These are phyloP conservation scores for Umbilicus rupestris DNA, from an alignment of 164 flowering plant genomes.

Conservation along the genomic window DNA sequence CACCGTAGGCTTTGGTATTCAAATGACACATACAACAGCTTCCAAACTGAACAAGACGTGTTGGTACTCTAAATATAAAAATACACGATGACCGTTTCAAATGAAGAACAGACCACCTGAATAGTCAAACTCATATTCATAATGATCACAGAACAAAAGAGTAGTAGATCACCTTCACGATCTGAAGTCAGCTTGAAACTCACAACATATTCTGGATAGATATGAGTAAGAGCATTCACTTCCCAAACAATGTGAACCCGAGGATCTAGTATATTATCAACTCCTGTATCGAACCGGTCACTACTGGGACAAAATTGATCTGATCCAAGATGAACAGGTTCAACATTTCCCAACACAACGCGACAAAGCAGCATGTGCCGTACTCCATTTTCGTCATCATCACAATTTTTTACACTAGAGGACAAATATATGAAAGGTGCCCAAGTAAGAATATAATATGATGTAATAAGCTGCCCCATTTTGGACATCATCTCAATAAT, in stretches of 20 bases:
- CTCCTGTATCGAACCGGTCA: conserved; percentile 73
- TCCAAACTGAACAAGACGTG: background rate
- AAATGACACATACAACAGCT: background rate
- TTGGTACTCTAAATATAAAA: background rate
- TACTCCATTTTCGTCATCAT: conserved; percentile 91
- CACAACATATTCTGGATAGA: conserved; percentile 76
- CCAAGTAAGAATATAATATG: background rate
- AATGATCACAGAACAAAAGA: conserved; percentile 12
- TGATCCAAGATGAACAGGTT: conserved; percentile 51
- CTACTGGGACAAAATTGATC: conserved; percentile 62
- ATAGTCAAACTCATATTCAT: background rate
- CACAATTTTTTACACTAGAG: conserved; percentile 60
- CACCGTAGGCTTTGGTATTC: background rate
- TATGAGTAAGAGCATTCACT: conserved; percentile 68
- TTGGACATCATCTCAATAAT: background rate
- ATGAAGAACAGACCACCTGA: background rate
- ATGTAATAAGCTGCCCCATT: background rate
- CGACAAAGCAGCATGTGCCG: conserved; percentile 75
- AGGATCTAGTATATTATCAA: conserved; percentile 62
- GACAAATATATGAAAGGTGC: background rate
- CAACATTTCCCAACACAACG: conserved; percentile 91
- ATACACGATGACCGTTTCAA: background rate
- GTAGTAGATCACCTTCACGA: conserved; percentile 49
- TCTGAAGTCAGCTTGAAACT: conserved; percentile 57
- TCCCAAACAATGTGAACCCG: conserved; percentile 57